Evolutionary conservation across 371 early-diverging fungal species (phyloP).

Genomic region (Astathelohania contejeani): DNA sequence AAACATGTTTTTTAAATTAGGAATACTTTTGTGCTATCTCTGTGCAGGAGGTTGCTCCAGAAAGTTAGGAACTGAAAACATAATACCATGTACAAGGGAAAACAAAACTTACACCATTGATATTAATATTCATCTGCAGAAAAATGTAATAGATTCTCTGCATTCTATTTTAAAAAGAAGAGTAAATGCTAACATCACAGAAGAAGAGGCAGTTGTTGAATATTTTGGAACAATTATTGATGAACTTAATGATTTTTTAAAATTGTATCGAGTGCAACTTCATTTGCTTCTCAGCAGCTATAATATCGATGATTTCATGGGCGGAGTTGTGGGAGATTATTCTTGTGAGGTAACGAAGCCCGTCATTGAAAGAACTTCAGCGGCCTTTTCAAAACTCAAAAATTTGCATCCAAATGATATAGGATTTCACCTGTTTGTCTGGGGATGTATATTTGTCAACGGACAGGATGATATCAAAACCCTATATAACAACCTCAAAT

Average conservation of each 20-base stretch:
- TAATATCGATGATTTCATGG: slow-evolving; percentile 18
- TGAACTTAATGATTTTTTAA: slow-evolving; percentile 28
- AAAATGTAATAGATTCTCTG: slow-evolving; percentile 22
- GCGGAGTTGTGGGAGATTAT: slow-evolving; percentile 12
- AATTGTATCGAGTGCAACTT: slow-evolving; percentile 27
- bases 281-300: slow-evolving; percentile 11
- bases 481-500: slow-evolving; percentile 18
- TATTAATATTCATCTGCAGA: slow-evolving; percentile 27
- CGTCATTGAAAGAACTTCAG: slow-evolving; percentile 14
- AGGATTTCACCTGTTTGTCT: slow-evolving; percentile 38
- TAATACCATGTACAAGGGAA: slow-evolving; percentile 19
- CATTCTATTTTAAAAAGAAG: slow-evolving; percentile 3
- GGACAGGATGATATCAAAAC: not conserved
- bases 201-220: slow-evolving; percentile 5
- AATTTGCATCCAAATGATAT: slow-evolving; percentile 12
- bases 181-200: slow-evolving; percentile 2
- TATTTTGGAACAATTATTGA: slow-evolving; percentile 30
- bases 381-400: slow-evolving; percentile 14
- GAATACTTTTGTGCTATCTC: not conserved
- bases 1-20: slow-evolving; percentile 1
- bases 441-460: slow-evolving; percentile 22
- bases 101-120: slow-evolving; percentile 20
- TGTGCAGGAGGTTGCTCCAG: not conserved
- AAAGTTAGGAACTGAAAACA: not conserved
- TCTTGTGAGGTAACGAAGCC: slow-evolving; percentile 40